Percentiles rank a stretch among this genome's conserved stretches.
Conservation (phyloP, 805 yeast species). For the Kluyveromyces wickerhamii region DNA sequence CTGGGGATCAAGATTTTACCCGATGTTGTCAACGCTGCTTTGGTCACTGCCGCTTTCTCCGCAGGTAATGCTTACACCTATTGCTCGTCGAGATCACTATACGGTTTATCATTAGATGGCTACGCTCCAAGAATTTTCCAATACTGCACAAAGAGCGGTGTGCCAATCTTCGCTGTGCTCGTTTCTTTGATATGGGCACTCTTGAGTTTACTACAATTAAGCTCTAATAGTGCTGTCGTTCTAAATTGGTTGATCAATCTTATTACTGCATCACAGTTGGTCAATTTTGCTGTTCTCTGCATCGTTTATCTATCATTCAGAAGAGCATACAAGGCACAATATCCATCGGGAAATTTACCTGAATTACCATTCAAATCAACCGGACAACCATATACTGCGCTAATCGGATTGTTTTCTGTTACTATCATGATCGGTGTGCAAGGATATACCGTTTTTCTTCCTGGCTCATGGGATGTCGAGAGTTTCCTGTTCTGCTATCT, state of each 20-base stretch:
- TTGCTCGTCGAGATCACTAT: conserved; percentile 60
- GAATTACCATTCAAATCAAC: conserved; percentile 43
- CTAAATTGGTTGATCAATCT: conserved; percentile 66
- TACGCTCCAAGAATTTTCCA: conserved; percentile 64
- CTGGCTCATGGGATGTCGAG: conserved; percentile 55
- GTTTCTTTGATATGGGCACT: conserved; percentile 52
- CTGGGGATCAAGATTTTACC: conserved; percentile 62
- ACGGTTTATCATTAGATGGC: conserved; percentile 64
- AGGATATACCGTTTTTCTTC: conserved; percentile 65
- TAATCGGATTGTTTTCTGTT: conserved; percentile 39
- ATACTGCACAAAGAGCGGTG: conserved; percentile 57
- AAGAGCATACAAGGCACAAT: conserved; percentile 49
- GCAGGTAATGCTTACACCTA: conserved; percentile 80
- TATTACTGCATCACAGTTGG: conserved; percentile 61
- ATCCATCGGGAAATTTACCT: conserved; percentile 34
- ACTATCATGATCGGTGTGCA: conserved; percentile 47
- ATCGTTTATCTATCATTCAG: conserved; percentile 55
- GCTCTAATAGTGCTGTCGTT: conserved; percentile 51
- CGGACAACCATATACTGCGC: conserved; percentile 53
- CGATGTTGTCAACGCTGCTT: conserved; percentile 68
- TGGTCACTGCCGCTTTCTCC: conserved; percentile 67
- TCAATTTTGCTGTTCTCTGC: conserved; percentile 51
- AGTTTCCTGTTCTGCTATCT: conserved; percentile 63
- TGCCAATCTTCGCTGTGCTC: conserved; percentile 53
- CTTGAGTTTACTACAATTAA: conserved; percentile 56